Percentiles rank a stretch among this genome's conserved stretches.
Conservation (phyloP, 2,329 filamentous ascomycete genomes). For the Verticillium albo-atrum region DNA sequence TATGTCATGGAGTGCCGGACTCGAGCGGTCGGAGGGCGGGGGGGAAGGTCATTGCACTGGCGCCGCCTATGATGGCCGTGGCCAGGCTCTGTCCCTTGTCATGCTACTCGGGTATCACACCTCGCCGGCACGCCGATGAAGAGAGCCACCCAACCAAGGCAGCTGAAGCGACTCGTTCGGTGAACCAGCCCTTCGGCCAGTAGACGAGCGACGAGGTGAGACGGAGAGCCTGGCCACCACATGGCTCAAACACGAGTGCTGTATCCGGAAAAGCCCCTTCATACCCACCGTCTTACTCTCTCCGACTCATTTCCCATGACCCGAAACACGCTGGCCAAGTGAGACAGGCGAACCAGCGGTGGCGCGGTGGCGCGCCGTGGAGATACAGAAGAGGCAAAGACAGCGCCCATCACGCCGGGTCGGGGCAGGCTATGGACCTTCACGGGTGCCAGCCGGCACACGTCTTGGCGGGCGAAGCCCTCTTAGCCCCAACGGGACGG, state of each 20-base stretch:
- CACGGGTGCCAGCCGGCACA: neutral
- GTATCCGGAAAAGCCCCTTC: neutral
- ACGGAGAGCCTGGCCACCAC: neutral
- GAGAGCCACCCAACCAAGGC: neutral
- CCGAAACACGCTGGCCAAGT: neutral
- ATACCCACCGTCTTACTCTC: neutral
- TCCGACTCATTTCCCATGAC: neutral
- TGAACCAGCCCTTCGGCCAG: neutral
- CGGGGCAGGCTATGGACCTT: neutral
- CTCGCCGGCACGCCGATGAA: neutral
- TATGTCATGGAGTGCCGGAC: neutral
- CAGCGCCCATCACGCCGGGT: neutral
- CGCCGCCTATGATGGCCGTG: neutral
- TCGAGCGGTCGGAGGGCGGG: neutral
- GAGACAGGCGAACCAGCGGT: neutral
- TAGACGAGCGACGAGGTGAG: neutral
- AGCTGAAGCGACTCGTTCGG: neutral
- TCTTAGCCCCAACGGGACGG: too few species aligned
- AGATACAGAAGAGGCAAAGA: neutral
- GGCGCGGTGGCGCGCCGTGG: neutral
- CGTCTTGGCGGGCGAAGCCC: neutral
- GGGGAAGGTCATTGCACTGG: neutral
- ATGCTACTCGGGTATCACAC: neutral
- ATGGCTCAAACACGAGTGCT: neutral
- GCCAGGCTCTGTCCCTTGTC: neutral